Conservation (phyloP, 2,329 filamentous ascomycete genomes). For the Scedosporium boydii region DNA sequence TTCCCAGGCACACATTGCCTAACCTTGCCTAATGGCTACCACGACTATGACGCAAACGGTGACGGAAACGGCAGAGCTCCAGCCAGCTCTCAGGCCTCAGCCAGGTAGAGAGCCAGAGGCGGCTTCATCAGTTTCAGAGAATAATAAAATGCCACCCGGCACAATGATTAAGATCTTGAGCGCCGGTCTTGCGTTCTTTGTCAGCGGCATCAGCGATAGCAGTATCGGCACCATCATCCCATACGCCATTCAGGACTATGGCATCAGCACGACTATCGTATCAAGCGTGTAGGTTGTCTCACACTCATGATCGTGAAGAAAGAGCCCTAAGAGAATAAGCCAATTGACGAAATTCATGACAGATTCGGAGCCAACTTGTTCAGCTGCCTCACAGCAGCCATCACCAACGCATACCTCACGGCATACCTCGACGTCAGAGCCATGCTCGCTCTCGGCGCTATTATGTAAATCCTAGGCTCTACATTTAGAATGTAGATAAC, state of each 20-base stretch:
- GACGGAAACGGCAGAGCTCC: neutral
- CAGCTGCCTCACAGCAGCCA: conserved; percentile 50
- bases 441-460: conserved; percentile 46
- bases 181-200: conserved; percentile 53
- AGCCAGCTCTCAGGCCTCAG: neutral
- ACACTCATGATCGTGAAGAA: too few relatives aligned
- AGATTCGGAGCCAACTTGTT: conserved; percentile 47
- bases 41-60: neutral
- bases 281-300: conserved; percentile 35
- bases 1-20: too few relatives aligned
- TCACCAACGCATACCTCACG: conserved; percentile 44
- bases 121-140: neutral
- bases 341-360: too few relatives aligned
- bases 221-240: conserved; percentile 54
- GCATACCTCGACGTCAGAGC: conserved; percentile 45
- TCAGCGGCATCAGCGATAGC: conserved; percentile 56
- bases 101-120: too few relatives aligned
- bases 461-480: conserved; percentile 44
- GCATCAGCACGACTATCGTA: conserved; percentile 40
- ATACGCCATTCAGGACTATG: conserved; percentile 49
- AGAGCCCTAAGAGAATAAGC: too few relatives aligned
- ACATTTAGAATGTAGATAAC: conserved; percentile 45
- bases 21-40: too few relatives aligned
- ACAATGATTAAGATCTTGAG: conserved; percentile 39
- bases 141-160: conserved; percentile 11